A percentile compares a stretch with the other conserved stretches of the same genome.
phyloP scores from a whole-genome alignment of 2,329 filamentous ascomycete genomes.

The Scedosporium apiospermum region DNA sequence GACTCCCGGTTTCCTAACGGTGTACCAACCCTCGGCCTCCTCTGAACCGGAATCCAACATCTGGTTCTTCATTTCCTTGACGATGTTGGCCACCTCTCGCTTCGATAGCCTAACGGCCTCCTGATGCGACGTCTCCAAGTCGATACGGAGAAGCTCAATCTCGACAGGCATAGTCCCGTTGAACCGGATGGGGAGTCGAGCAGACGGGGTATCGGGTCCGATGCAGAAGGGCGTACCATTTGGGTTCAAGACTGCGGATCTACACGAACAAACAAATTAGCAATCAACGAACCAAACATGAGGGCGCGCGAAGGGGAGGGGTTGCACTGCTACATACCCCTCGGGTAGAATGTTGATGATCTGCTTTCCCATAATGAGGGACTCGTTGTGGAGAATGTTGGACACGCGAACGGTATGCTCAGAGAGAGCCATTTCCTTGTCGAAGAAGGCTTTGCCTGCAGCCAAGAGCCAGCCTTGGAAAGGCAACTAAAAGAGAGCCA shows the following conservation, averaged over 20 bases:
- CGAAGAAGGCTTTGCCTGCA: constrained; percentile 73
- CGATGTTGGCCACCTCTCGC: constrained; percentile 65
- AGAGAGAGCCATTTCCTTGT: constrained; percentile 87
- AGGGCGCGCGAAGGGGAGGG: not conserved
- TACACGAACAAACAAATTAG: constrained; percentile 19
- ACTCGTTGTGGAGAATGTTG: constrained; percentile 81
- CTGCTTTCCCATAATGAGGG: constrained; percentile 89
- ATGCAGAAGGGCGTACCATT: constrained; percentile 75
- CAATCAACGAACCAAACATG: not conserved
- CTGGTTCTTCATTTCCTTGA: constrained; percentile 57
- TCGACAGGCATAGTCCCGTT: constrained; percentile 86
- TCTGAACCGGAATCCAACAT: constrained; percentile 50
- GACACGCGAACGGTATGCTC: constrained; percentile 85
- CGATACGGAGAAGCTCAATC: constrained; percentile 80
- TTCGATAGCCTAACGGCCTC: constrained; percentile 69
- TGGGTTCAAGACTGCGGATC: constrained; percentile 80
- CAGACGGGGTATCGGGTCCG: constrained; percentile 48
- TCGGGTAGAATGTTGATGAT: constrained; percentile 97
- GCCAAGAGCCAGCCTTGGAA: constrained; percentile 63
- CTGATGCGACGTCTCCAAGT: constrained; percentile 70
- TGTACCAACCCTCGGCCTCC: constrained; percentile 60
- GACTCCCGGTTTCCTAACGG: constrained; percentile 76
- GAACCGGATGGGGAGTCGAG: constrained; percentile 74
- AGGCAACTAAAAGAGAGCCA: constrained; percentile 45
- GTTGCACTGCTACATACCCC: constrained; percentile 42